Evolutionary conservation across 768 basidiomycete genomes (phyloP).

Genomic region (Suillus fuscotomentosus): DNA sequence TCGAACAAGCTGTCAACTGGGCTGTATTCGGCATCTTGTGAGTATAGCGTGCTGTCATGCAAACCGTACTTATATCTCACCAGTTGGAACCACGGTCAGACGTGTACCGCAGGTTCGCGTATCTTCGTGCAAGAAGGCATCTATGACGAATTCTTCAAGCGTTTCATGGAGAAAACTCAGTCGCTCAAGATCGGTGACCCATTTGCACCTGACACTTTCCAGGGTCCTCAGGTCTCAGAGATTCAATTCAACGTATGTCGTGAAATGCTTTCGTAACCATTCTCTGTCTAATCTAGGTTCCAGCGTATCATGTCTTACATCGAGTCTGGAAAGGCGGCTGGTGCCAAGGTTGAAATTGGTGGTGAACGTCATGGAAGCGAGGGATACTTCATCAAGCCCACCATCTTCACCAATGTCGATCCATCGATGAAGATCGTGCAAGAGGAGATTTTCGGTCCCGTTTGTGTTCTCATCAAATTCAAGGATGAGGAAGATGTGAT

Average conservation of each 20-base stretch:
- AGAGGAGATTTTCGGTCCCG: constrained; percentile 82
- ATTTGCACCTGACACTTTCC: constrained; percentile 55
- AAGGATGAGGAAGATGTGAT: constrained; percentile 66
- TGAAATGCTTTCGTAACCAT: neutral
- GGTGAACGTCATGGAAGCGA: constrained; percentile 58
- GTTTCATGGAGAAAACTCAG: constrained; percentile 54
- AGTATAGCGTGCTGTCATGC: no score
- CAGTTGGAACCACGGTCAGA: no score
- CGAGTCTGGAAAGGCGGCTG: constrained; percentile 66
- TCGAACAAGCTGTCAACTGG: constrained; percentile 72
- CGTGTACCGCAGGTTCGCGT: no score
- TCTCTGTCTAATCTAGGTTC: neutral
- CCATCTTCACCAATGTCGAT: constrained; percentile 67
- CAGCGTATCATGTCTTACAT: constrained; percentile 81
- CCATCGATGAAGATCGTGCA: constrained; percentile 73
- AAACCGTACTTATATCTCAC: no score
- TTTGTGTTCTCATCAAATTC: constrained; percentile 76
- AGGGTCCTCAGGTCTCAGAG: constrained; percentile 81
- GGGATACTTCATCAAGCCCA: constrained; percentile 74
- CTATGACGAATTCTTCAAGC: constrained; percentile 67
- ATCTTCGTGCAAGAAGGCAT: no score
- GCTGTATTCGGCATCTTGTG: constrained; percentile 43
- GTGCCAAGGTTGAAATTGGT: constrained; percentile 67
- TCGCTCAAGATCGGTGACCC: constrained; percentile 69
- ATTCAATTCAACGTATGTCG: constrained; percentile 64